Evolutionary conservation across 2,329 filamentous ascomycete species (phyloP).

Genomic region (Incumbomyces delicatus): DNA sequence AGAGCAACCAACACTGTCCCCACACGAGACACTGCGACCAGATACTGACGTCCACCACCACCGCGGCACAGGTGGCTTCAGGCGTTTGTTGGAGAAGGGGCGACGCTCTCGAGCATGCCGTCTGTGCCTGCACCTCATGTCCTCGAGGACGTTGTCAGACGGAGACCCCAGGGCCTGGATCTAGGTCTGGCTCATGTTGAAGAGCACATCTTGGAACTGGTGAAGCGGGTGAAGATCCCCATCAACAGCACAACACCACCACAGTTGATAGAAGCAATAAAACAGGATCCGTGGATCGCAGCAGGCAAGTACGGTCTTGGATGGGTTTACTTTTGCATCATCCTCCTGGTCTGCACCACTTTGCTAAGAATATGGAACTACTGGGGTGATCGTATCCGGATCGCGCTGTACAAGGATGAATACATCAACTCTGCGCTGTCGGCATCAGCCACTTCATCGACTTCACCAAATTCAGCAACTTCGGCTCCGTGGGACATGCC

Average conservation of each 20-base stretch:
- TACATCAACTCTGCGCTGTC: conserved; percentile 52
- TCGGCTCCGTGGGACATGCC: conserved; percentile 37
- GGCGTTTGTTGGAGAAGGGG: not conserved
- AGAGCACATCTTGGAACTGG: conserved; percentile 21
- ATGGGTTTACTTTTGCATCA: conserved; percentile 80
- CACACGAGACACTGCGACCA: conserved; percentile 23
- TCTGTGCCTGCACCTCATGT: conserved; percentile 3
- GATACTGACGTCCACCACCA: not conserved
- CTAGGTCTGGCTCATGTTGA: not conserved
- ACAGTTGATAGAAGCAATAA: conserved; percentile 46
- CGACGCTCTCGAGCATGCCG: conserved; percentile 1
- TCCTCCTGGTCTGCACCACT: conserved; percentile 57
- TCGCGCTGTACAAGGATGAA: conserved; percentile 78
- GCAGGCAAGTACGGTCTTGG: conserved; percentile 78
- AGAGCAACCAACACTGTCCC: conserved; percentile 22
- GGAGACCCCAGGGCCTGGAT: not conserved
- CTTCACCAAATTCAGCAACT: not conserved
- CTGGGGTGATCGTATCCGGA: conserved; percentile 87
- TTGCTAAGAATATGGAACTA: conserved; percentile 71
- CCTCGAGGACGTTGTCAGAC: not conserved
- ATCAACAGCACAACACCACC: conserved; percentile 46
- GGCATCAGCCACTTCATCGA: conserved; percentile 38
- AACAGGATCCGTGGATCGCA: conserved; percentile 65
- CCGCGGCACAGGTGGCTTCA: not conserved
- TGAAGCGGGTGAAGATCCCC: conserved; percentile 47